These are phyloP conservation scores for Orychophragmus violaceus DNA, from an alignment of 345 rosid genomes.

Conservation along the genomic window DNA sequence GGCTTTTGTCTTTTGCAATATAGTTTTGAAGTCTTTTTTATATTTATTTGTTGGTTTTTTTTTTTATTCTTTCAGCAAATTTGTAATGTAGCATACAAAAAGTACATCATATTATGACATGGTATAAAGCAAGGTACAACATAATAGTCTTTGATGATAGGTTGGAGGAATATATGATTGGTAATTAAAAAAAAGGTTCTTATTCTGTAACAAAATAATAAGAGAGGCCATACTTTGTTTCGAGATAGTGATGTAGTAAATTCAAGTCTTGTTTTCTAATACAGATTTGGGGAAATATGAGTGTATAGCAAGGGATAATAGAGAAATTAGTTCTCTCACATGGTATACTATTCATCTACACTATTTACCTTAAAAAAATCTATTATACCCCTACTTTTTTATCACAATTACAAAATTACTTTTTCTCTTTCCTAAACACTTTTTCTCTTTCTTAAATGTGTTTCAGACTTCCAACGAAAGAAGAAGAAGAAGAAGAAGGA, in stretches of 20 bases:
- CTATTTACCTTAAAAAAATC: too few relatives aligned
- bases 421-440: too few relatives aligned
- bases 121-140: constrained; percentile 13
- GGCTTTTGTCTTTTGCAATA: constrained; percentile 30
- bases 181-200: background rate
- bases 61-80: background rate
- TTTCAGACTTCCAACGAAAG: too few relatives aligned
- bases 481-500: too few relatives aligned
- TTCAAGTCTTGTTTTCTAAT: background rate
- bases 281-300: too few relatives aligned
- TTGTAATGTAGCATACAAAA: background rate
- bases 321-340: too few relatives aligned
- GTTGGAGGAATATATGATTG: background rate
- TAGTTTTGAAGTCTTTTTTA: background rate
- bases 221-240: background rate
- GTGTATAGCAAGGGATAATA: too few relatives aligned
- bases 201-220: constrained; percentile 1
- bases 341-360: too few relatives aligned
- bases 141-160: constrained; percentile 11
- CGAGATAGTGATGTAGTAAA: background rate
- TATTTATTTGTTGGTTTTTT: background rate
- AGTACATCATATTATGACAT: constrained; percentile 9
- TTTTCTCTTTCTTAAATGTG: too few relatives aligned
- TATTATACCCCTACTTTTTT: too few relatives aligned
- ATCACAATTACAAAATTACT: too few relatives aligned